phyloP scores from a whole-genome alignment of 108 stramenopile species.

The Schizochytrium sp. region DNA sequence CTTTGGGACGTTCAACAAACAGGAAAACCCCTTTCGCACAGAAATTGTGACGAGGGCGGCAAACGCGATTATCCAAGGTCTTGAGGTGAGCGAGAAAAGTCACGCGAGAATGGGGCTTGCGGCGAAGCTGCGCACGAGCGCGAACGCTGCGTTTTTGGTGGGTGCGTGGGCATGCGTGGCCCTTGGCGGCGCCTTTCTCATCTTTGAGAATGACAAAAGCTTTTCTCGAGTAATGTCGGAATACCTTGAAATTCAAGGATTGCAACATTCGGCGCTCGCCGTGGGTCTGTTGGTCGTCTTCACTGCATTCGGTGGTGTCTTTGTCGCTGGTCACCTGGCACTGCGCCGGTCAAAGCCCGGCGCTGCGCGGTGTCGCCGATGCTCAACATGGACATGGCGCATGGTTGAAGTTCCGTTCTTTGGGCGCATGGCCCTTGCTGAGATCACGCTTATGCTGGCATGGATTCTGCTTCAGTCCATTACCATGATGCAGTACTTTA shows the following conservation, averaged over 20 bases:
- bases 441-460: neutral
- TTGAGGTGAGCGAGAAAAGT: no score
- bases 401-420: neutral
- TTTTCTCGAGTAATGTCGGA: neutral
- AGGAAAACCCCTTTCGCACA: no score
- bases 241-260: neutral
- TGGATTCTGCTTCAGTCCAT: neutral
- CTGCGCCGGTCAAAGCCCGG: neutral
- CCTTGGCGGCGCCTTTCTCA: neutral
- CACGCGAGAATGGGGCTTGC: no score
- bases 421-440: neutral
- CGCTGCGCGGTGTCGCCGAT: neutral
- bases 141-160: neutral
- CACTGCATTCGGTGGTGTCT: neutral
- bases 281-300: neutral
- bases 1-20: no score
- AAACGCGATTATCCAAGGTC: no score
- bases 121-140: no score
- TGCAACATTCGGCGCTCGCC: neutral
- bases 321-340: neutral
- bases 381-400: neutral
- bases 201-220: neutral
- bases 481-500: neutral
- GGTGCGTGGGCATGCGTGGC: neutral
- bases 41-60: no score